Evolutionary conservation across 495 filamentous ascomycete genomes (phyloP).

Genomic region (Daldinia grandis): DNA sequence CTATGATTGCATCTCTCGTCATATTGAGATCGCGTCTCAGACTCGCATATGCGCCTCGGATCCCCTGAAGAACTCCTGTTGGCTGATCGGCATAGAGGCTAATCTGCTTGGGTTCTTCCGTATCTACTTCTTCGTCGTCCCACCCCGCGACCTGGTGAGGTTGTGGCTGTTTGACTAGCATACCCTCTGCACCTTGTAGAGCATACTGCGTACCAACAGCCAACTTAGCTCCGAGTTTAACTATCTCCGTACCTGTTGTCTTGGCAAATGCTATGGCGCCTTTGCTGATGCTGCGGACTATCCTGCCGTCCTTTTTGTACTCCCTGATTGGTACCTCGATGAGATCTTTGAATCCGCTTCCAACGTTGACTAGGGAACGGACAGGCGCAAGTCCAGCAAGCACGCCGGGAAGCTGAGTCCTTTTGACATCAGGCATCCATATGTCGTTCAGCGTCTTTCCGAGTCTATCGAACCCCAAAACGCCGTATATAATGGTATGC

Average conservation of each 20-base stretch:
- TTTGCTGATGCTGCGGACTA: conserved; percentile 90
- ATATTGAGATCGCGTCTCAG: conserved; percentile 86
- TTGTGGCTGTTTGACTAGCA: conserved; percentile 64
- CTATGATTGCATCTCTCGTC: conserved; percentile 89
- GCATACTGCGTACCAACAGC: conserved; percentile 94
- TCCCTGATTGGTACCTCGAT: conserved; percentile 90
- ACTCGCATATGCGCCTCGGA: conserved; percentile 80
- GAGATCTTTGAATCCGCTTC: conserved; percentile 82
- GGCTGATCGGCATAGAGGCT: conserved; percentile 95
- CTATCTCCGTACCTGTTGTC: conserved; percentile 89
- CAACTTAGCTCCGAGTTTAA: conserved; percentile 92
- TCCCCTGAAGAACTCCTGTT: conserved; percentile 81
- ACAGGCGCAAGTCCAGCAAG: conserved; percentile 91
- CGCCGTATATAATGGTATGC: conserved; percentile 90
- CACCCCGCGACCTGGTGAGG: conserved; percentile 51
- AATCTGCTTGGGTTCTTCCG: conserved; percentile 76
- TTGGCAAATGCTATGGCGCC: conserved; percentile 88
- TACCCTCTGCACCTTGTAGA: conserved; percentile 84
- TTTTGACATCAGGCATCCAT: conserved; percentile 95
- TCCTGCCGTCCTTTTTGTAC: conserved; percentile 91
- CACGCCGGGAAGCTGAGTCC: conserved; percentile 87
- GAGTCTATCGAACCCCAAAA: conserved; percentile 87
- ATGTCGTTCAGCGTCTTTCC: conserved; percentile 90
- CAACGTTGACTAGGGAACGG: conserved; percentile 87
- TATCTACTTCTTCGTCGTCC: conserved; percentile 70